Base-by-base conservation (phyloP, 805 yeast genomes). In the Cyberlindnera veronae region DNA sequence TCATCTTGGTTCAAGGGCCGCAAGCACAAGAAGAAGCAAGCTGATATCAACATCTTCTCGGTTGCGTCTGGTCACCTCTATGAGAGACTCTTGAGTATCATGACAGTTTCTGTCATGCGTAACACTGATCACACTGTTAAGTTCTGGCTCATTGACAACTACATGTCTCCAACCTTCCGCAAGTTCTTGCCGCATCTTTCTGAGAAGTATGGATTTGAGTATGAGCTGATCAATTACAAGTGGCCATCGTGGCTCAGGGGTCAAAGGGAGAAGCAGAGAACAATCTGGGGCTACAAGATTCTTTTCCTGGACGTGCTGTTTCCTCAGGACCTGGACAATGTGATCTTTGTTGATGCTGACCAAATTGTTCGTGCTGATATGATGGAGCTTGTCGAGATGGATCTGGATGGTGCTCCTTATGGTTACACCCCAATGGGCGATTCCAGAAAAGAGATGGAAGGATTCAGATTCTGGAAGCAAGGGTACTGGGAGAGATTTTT, bases 161-260 rank as follows among this genome's bases (percentile, higher is more conserved):
- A 77, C 55, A 67, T 87, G 69, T 81, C 95, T 18, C 81, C 89
- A 29, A 64, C 76, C 3, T 79, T 90, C 54, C 79, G 75, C 55
- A 55, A 64, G 21, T 72, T 77, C 35, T 55, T 87, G n/a, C 84
- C 87, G 0, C 48, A 54, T 13, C 54, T 87, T 40, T 81, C 95
- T 0, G 59, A 65, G 14, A 56, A 72, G 39, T 76, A 74, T 54
- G 77, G 78, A 1, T 84, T 86, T 54, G 73, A 81, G 35, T 85
- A 81, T 54, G 91, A 88, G 53, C 62, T 88, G 32, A 69, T 93
- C n/a, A 77, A 84, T 1, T 91, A 85, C 60, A 82, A 84, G 47
- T 91, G 99, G 99, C 99, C 99, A 12, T 60, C 68, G 9, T 91
- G 97, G 95, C 67, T 91, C 16, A 72, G 90, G 36, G 72, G 72